Base-by-base conservation (phyloP, 1,139 yeast species). In the Candida sanyaensis region DNA sequence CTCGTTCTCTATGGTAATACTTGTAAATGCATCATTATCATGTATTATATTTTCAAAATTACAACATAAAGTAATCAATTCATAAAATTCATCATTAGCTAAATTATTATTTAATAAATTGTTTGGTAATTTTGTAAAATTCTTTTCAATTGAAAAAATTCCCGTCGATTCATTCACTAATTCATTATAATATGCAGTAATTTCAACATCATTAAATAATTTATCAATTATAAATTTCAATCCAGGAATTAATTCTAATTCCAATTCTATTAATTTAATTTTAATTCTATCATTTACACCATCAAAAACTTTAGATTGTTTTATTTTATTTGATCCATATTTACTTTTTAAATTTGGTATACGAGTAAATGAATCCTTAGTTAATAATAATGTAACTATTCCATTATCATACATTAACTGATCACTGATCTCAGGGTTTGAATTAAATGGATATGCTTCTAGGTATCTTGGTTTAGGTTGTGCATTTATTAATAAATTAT, bases 201-300 rank as follows among this genome's bases (percentile, higher is more conserved):
- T 21, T 21, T 23, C 36, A 23, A 31, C 42, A 31, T 29, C 36
- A 21, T 23, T 21, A 21, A 29, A 13, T 32, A 17, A 37, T 8
- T 37, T 44, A 21, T 44, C 42, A 26, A 52, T 38, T 9, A 52
- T 44, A 34, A 33, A 46, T 36, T 52, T 44, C 26, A 52, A 39
- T 37, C 45, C 48, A 6, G 49, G 46, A 1, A 41, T 30, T 6
- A 12, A 21, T n/a, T 24, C 29, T 4, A 26, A 26, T 26, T 26
- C 21, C 3, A 8, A 38, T 38, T 31, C 21, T 17, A 17, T 17
- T n/a, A 31, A 31, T 31, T n/a, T 12, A 31, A 12, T 10, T 13
- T 37, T 28, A 37, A 26, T 26, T 27, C 33, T 11, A 28, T 38
- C 21, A 17, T 30, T 29, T 11, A 17, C 33, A 29, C 29, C 41